phyloP scores from a whole-genome alignment of 2,329 filamentous ascomycete genomes.

The Apiospora sp. region DNA sequence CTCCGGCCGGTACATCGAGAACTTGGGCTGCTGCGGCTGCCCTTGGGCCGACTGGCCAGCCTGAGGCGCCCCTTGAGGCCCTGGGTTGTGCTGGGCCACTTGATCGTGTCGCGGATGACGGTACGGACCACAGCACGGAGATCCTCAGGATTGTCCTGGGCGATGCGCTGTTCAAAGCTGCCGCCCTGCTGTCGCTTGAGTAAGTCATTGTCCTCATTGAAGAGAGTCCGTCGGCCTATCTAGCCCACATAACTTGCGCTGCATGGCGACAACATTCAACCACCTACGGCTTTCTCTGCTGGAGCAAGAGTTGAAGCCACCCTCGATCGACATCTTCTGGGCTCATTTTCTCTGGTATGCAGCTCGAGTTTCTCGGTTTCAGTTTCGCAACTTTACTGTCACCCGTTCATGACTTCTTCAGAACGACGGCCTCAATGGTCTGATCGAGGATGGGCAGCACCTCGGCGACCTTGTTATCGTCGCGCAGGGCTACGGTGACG shows the following conservation, averaged over 20 bases:
- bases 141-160: constrained; percentile 69
- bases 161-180: constrained; percentile 86
- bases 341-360: no score
- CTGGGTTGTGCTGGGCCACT: constrained; percentile 91
- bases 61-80: constrained; percentile 73
- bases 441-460: constrained; percentile 69
- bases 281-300: no score
- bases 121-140: constrained; percentile 74
- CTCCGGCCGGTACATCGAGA: constrained; percentile 58
- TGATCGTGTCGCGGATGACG: constrained; percentile 86
- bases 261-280: no score
- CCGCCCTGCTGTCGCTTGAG: constrained; percentile 81
- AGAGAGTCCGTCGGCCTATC: no score
- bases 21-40: constrained; percentile 31
- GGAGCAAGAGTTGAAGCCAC: no score
- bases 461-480: constrained; percentile 71
- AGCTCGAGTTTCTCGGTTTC: no score
- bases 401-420: constrained; percentile 32
- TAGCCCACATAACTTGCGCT: no score
- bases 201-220: constrained; percentile 71
- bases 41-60: not conserved
- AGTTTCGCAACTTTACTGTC: no score
- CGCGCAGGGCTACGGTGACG: constrained; percentile 72
- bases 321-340: no score
- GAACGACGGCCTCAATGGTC: constrained; percentile 57